Conservation (phyloP, 2,329 filamentous ascomycete genomes). For the Zymoseptoria passerinii region DNA sequence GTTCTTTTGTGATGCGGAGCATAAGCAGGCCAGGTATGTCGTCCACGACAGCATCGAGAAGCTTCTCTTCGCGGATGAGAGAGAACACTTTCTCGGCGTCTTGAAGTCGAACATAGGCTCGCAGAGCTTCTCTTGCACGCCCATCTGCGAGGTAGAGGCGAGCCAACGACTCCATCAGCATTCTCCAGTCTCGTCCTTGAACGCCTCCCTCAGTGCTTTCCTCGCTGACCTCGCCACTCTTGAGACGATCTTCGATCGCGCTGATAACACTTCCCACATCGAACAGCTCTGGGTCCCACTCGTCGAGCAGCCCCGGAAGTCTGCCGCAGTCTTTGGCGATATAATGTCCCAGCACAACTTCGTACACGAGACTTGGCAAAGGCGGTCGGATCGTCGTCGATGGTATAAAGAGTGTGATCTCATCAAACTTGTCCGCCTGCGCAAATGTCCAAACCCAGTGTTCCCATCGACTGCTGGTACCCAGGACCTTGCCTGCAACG, state of each 20-base stretch:
- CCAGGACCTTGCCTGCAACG: constrained; percentile 74
- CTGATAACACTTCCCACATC: constrained; percentile 68
- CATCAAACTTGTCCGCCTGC: constrained; percentile 75
- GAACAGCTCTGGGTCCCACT: constrained; percentile 79
- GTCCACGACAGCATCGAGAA: constrained; percentile 81
- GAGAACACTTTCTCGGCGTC: constrained; percentile 84
- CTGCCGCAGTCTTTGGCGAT: constrained; percentile 66
- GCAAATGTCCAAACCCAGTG: constrained; percentile 94
- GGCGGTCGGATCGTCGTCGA: constrained; percentile 67
- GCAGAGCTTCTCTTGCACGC: constrained; percentile 73
- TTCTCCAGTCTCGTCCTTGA: constrained; percentile 68
- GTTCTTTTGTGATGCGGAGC: constrained; percentile 69
- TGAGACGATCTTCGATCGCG: constrained; percentile 73
- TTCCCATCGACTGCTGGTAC: constrained; percentile 76
- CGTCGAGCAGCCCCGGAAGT: constrained; percentile 70
- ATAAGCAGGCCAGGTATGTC: constrained; percentile 85
- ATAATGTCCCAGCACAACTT: constrained; percentile 83
- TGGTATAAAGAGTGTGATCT: constrained; percentile 79
- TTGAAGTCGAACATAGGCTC: constrained; percentile 81
- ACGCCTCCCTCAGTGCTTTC: constrained; percentile 68
- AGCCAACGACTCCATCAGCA: constrained; percentile 79
- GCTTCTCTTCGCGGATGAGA: constrained; percentile 76
- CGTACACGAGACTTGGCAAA: constrained; percentile 74
- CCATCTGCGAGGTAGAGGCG: constrained; percentile 76
- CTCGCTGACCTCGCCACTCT: constrained; percentile 58